Base-by-base conservation (phyloP, 2,329 filamentous ascomycete genomes). In the Sclerotinia glacialis region DNA sequence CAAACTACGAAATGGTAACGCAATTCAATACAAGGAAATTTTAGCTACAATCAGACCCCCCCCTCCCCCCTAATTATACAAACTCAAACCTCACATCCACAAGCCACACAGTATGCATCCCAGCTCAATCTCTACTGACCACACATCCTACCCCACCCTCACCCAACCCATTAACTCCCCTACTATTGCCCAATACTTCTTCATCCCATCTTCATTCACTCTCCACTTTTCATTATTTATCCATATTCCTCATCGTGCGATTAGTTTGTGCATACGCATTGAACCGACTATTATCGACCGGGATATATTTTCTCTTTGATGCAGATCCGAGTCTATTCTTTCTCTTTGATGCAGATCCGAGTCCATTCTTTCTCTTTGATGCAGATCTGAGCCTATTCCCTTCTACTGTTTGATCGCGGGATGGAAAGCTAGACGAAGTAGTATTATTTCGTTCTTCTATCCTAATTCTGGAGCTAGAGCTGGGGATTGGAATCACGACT, bases 271-370 rank as follows among this genome's bases (percentile, higher is more conserved):
- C 67, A 64, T 74, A 73, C 5, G 67, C 66, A 12, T 31, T 28
- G 46, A 72, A 68, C 3, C 26, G 52, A 14, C 61, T 66, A 58
- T 73, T 74, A 56, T 73, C 67, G n/a, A 71, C 71, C 2, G 71
- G 69, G 1, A 69, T 56, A 54, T 73, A 73, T 37, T 47, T 50
- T 40, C 11, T 49, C n/a, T 26, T 42, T 12, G 34, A 14, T n/a
- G 44, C 54, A 9, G 44, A 18, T 26, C 0, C 5, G 5, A 40
- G 5, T 37, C 31, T 9, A 49, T 34, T 49, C n/a, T 47, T 50
- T 40, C 11, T 49, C n/a, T 26, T 42, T 12, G 34, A 14, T n/a
- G 44, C 54, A 9, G 44, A 18, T n/a, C n/a, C n/a, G n/a, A n/a
- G n/a, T n/a, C n/a, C n/a, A n/a, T n/a, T n/a, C n/a, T 47, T 50